A percentile compares a stretch with the other conserved stretches of the same genome.
Evolutionary conservation across 768 basidiomycete genomes (phyloP).

Genomic region (Pisolithus tinctorius): DNA sequence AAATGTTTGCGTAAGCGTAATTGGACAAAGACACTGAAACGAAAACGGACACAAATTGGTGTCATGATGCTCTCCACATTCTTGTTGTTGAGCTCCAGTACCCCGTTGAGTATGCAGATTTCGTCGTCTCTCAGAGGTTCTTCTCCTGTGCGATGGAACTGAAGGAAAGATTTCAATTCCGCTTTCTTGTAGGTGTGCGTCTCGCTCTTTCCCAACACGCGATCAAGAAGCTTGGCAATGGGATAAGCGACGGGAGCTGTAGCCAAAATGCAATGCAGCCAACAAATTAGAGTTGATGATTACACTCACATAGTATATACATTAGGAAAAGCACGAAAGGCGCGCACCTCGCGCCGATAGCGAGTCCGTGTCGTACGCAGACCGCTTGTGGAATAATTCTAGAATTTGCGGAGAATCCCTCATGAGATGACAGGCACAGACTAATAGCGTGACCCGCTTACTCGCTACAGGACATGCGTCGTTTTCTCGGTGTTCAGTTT

Average conservation of each 20-base stretch:
- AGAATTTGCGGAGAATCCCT: conserved; percentile 1
- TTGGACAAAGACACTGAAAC: conserved; percentile 51
- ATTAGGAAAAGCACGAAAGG: conserved; percentile 70
- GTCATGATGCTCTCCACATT: conserved; percentile 79
- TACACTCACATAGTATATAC: conserved; percentile 44
- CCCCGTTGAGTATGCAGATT: conserved; percentile 74
- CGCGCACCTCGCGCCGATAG: conserved; percentile 72
- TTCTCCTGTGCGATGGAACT: conserved; percentile 71
- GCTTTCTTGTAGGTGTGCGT: conserved; percentile 77
- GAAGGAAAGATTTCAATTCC: conserved; percentile 70
- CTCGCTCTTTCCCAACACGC: conserved; percentile 69
- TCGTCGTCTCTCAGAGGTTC: conserved; percentile 76
- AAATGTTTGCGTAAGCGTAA: background rate
- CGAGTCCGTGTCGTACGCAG: conserved; percentile 70
- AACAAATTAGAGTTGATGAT: conserved; percentile 1
- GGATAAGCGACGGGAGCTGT: conserved; percentile 74
- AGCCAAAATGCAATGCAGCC: background rate
- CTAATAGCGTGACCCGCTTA: conserved; percentile 12
- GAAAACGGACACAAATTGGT: conserved; percentile 49
- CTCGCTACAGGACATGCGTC: conserved; percentile 28
- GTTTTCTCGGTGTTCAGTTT: background rate
- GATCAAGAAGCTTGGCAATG: conserved; percentile 68
- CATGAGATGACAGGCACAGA: background rate
- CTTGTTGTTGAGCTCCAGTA: conserved; percentile 71
- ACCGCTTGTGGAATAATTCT: conserved; percentile 71